phyloP scores from a whole-genome alignment of 2,329 filamentous ascomycete genomes.

The Clarireedia monteithiana region DNA sequence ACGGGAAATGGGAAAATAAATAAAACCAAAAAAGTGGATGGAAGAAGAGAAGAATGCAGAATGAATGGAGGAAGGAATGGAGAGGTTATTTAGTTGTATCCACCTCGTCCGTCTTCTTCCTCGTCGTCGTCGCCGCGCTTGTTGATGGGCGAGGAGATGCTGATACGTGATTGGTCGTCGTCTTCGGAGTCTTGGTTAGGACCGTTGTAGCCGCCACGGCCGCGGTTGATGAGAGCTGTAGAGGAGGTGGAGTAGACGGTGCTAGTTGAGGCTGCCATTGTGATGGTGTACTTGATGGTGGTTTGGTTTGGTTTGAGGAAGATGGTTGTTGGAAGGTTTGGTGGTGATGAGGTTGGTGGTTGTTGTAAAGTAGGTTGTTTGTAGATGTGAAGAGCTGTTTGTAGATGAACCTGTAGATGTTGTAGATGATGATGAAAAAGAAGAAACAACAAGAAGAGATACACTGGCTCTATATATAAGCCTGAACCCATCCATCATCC shows the following conservation, averaged over 20 bases:
- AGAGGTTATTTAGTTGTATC: constrained; percentile 20
- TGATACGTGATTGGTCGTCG: constrained; percentile 8
- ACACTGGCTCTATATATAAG: not conserved
- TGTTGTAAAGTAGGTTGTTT: not conserved
- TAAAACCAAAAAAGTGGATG: not conserved
- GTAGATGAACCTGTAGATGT: not conserved
- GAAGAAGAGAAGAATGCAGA: not conserved
- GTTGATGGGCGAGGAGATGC: constrained; percentile 16
- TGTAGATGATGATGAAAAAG: not conserved
- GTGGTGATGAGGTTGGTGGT: not conserved
- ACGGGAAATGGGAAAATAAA: not conserved
- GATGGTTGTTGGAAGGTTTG: not conserved
- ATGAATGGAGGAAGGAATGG: not conserved
- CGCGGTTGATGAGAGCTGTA: constrained; percentile 12
- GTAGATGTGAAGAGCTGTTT: not conserved
- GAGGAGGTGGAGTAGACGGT: not conserved
- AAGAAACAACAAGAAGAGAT: not conserved
- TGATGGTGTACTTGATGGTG: not conserved
- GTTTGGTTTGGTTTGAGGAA: not conserved
- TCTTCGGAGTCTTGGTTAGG: constrained; percentile 11
- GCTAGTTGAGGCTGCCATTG: constrained; percentile 17
- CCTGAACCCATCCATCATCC: not conserved
- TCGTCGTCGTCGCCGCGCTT: constrained; percentile 26
- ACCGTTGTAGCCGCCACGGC: constrained; percentile 24
- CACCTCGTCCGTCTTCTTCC: constrained; percentile 27